Conservation (phyloP, 169 alveolate genomes). For the Cyclospora cayetanensis region DNA sequence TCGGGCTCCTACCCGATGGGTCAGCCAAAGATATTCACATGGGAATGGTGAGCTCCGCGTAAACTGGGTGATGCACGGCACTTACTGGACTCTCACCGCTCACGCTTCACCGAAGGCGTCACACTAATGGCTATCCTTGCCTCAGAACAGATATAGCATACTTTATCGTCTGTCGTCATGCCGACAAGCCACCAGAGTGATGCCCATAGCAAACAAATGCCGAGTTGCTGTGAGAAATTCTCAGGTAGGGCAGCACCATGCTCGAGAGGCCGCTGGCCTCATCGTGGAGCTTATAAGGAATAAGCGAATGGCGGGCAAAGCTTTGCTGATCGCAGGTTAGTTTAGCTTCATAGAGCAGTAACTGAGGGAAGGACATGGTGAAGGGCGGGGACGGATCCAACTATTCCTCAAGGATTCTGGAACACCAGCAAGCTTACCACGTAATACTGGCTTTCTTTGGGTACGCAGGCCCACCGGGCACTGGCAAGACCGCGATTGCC, state of each 20-base stretch:
- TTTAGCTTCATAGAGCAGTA: too few relatives aligned
- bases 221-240: background rate
- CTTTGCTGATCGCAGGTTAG: slow-evolving; percentile 78
- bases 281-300: slow-evolving; percentile 97
- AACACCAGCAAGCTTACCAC: background rate
- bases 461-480: slow-evolving; percentile 88
- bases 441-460: background rate
- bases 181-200: slow-evolving; percentile 60
- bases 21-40: slow-evolving; percentile 81
- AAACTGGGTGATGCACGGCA: background rate
- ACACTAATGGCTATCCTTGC: background rate
- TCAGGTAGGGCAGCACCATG: slow-evolving; percentile 96
- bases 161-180: slow-evolving; percentile 71
- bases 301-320: slow-evolving; percentile 94
- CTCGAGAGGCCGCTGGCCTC: slow-evolving; percentile 99
- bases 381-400: too few relatives aligned
- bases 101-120: background rate
- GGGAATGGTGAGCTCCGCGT: slow-evolving; percentile 77
- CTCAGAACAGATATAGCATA: background rate
- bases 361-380: background rate
- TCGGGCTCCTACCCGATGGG: slow-evolving; percentile 97
- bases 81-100: background rate
- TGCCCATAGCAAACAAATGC: background rate
- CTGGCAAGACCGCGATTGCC: slow-evolving; percentile 99
- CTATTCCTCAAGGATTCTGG: too few relatives aligned